Evolutionary conservation across 2,329 filamentous ascomycete genomes (phyloP), one percentile per base, ranked within the genome.

Genomic region (Fusarium humuli): DNA sequence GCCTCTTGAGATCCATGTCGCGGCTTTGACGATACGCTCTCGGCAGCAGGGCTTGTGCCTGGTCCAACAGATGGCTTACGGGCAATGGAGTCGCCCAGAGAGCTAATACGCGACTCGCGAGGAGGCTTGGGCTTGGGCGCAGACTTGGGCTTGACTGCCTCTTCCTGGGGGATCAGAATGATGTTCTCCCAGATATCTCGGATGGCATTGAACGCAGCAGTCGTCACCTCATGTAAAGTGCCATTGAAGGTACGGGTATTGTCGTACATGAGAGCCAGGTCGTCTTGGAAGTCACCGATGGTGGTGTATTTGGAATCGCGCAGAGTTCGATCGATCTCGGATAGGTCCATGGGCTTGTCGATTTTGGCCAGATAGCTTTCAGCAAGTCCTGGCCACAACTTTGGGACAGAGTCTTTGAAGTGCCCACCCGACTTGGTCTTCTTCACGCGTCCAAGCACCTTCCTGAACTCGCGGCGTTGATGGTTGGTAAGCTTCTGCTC

Each of bases 201-300:
- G 18, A 91, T 91, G 57, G 91, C 87, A 45, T 77, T 77, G 47
- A 80, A 81, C 16, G 85, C 86, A 18, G 83, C 79, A 8, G 84
- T 82, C 0, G 94, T 92, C 49, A 98, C 89, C 0, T 88, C 82
- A 75, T 98, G 94, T 7, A 87, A 83, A 0, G 87, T 82, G 16
- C 95, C 94, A 77, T 99, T 99, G 86, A 97, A 99, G 1, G 84
- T 82, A 40, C 91, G 78, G 1, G 92, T 90, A 78, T 99, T 99
- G 63, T 90, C 83, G 67, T 95, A 88, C 78, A 99, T 91, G 57
- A 94, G 85, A 32, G 90, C 83, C 54, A 98, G 86, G 74, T 97
- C 94, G 47, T 85, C 83, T 73, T 90, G 89, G 77, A 97, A 91
- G 7, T 89, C 89, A 53, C 90, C 88, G n/a, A 94, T 85, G 8